Evolutionary conservation across 2,329 filamentous ascomycete species (phyloP).

Genomic region (Aspergillus alliaceus): DNA sequence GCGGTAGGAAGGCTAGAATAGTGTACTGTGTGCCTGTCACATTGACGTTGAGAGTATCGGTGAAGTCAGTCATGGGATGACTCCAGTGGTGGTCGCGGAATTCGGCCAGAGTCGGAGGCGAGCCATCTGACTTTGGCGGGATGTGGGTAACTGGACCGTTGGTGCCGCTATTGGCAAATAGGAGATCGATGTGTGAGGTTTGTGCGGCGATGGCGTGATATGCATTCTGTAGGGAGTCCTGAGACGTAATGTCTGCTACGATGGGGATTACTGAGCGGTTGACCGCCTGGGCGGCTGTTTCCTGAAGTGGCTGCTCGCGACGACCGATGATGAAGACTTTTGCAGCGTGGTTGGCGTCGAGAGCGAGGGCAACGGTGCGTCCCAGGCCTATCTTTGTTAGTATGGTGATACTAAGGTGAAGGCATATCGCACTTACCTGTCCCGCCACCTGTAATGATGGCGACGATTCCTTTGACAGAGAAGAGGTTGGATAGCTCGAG

Average conservation of each 20-base stretch:
- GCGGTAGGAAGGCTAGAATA: conserved; percentile 36
- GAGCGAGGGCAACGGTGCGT: conserved; percentile 46
- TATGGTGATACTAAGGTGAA: too few relatives aligned
- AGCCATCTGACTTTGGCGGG: conserved; percentile 17
- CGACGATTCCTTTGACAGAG: conserved; percentile 49
- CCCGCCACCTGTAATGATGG: conserved; percentile 51
- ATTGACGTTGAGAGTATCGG: conserved; percentile 34
- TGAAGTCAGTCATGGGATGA: conserved; percentile 34
- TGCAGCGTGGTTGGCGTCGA: conserved; percentile 49
- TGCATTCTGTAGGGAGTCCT: conserved; percentile 40
- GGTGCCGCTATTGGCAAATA: conserved; percentile 54
- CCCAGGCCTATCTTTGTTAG: conserved; percentile 37
- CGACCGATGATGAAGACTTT: conserved; percentile 57
- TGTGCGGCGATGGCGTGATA: conserved; percentile 40
- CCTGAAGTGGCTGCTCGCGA: conserved; percentile 46
- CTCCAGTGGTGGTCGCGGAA: conserved; percentile 41
- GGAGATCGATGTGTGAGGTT: conserved; percentile 52
- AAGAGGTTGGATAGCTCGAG: conserved; percentile 33
- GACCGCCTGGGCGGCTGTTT: conserved; percentile 39
- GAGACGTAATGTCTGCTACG: conserved; percentile 47
- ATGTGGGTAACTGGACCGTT: conserved; percentile 31
- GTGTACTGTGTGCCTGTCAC: conserved; percentile 40
- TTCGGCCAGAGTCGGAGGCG: conserved; percentile 33
- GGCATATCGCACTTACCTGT: conserved; percentile 30
- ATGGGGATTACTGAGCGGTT: conserved; percentile 46